Conservation (phyloP, 768 basidiomycete genomes). For the Amanita thiersii region DNA sequence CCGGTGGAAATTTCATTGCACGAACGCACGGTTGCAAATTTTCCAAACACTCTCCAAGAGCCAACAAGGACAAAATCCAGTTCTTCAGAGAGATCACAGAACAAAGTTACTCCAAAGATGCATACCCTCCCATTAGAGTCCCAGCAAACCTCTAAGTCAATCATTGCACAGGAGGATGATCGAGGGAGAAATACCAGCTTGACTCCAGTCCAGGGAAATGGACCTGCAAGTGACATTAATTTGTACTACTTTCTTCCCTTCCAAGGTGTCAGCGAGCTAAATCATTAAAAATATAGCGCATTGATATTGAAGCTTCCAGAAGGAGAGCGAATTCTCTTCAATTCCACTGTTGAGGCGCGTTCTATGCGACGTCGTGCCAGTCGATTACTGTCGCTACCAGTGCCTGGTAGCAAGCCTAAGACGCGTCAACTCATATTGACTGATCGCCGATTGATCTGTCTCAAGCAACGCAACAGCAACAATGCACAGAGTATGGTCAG, state of each 20-base stretch:
- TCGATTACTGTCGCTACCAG: slow-evolving; percentile 41
- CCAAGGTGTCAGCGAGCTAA: neutral
- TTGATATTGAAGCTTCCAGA: slow-evolving; percentile 28
- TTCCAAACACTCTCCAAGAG: slow-evolving; percentile 1
- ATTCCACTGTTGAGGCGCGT: slow-evolving; percentile 45
- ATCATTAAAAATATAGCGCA: slow-evolving; percentile 15
- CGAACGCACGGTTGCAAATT: slow-evolving; percentile 17
- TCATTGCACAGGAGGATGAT: slow-evolving; percentile 17
- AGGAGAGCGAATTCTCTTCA: slow-evolving; percentile 42
- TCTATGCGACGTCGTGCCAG: slow-evolving; percentile 50
- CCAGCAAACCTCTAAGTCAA: slow-evolving; percentile 3
- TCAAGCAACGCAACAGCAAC: slow-evolving; percentile 37
- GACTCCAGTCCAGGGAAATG: slow-evolving; percentile 49
- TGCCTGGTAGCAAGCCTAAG: slow-evolving; percentile 41
- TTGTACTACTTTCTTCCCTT: slow-evolving; percentile 31
- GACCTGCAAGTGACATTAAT: slow-evolving; percentile 25
- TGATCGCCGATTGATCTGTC: slow-evolving; percentile 44
- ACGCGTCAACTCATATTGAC: slow-evolving; percentile 50
- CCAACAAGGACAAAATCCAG: neutral
- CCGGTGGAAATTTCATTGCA: neutral
- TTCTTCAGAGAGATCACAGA: slow-evolving; percentile 38
- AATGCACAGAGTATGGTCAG: slow-evolving; percentile 20
- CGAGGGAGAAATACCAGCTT: slow-evolving; percentile 46
- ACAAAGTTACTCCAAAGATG: slow-evolving; percentile 24
- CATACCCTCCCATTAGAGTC: slow-evolving; percentile 18